Evolutionary conservation across 2,329 filamentous ascomycete genomes (phyloP).

Genomic region (Clarireedia monteithiana): DNA sequence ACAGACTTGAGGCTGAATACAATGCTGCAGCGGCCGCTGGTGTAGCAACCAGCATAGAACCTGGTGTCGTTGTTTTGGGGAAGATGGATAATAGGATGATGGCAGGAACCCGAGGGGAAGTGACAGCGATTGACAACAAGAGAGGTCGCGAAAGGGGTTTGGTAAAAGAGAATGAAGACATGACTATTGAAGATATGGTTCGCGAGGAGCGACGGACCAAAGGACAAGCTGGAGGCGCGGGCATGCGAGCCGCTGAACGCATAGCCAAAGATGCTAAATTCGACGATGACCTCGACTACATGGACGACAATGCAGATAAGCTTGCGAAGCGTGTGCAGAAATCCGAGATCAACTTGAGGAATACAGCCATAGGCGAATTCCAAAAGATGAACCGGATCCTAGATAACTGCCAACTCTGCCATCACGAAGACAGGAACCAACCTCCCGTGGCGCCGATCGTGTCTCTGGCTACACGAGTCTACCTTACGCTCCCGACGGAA

Average conservation of each 20-base stretch:
- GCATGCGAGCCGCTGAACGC: slow-evolving; percentile 74
- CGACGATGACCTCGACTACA: slow-evolving; percentile 87
- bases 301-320: slow-evolving; percentile 92
- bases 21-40: slow-evolving; percentile 58
- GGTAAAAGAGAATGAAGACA: slow-evolving; percentile 88
- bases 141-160: slow-evolving; percentile 76
- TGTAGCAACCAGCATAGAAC: slow-evolving; percentile 44
- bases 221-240: slow-evolving; percentile 70
- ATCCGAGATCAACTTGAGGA: slow-evolving; percentile 80
- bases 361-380: slow-evolving; percentile 78
- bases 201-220: slow-evolving; percentile 84
- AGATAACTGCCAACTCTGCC: slow-evolving; percentile 82
- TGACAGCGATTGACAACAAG: slow-evolving; percentile 69
- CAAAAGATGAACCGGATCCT: slow-evolving; percentile 83
- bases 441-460: slow-evolving; percentile 80
- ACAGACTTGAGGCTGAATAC: slow-evolving; percentile 75
- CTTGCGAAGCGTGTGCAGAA: slow-evolving; percentile 82
- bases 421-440: slow-evolving; percentile 72
- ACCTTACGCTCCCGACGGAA: slow-evolving; percentile 79
- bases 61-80: slow-evolving; percentile 70
- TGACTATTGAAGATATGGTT: slow-evolving; percentile 96
- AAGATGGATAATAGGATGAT: slow-evolving; percentile 88
- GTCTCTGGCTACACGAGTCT: slow-evolving; percentile 78
- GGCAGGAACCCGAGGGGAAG: slow-evolving; percentile 64
- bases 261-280: slow-evolving; percentile 93